These are phyloP conservation scores for Abrus pulchellus DNA, from an alignment of 306 rosid species.

Conservation along the genomic window DNA sequence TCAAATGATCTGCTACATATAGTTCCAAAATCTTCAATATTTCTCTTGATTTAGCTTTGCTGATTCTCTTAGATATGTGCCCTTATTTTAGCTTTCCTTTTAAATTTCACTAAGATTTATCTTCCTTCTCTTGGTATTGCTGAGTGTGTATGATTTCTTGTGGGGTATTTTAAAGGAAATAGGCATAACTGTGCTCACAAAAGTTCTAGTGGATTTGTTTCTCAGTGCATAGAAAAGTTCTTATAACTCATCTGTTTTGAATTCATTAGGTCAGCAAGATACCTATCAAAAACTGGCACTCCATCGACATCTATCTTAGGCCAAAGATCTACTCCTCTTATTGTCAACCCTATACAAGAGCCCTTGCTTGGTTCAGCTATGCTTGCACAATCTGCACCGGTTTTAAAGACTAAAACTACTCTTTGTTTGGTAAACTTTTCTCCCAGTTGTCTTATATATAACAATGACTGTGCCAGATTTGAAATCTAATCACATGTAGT, in stretches of 20 bases:
- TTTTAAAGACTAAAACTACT: conserved; percentile 60
- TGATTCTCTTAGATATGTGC: too few species aligned
- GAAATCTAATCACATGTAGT: conserved; percentile 35
- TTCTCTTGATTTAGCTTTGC: neutral
- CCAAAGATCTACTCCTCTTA: conserved; percentile 56
- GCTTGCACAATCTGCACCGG: conserved; percentile 58
- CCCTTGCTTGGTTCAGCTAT: conserved; percentile 66
- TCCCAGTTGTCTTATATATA: conserved; percentile 26
- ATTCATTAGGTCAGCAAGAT: conserved; percentile 83
- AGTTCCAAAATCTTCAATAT: neutral
- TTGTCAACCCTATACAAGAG: conserved; percentile 56
- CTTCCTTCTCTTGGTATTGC: conserved; percentile 8
- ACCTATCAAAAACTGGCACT: conserved; percentile 75
- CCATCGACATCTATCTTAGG: conserved; percentile 67
- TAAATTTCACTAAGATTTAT: conserved; percentile 4
- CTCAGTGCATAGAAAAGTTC: conserved; percentile 14
- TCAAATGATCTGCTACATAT: neutral
- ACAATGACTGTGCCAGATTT: conserved; percentile 4
- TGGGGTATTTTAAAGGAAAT: neutral
- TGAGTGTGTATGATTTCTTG: neutral
- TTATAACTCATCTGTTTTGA: conserved; percentile 32
- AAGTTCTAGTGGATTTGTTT: conserved; percentile 12
- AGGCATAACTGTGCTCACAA: conserved; percentile 19
- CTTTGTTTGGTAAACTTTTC: conserved; percentile 72
- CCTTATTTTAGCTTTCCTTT: conserved; percentile 9